Percentiles rank a stretch among this genome's conserved stretches.
These are phyloP conservation scores for Tetracladium setigerum DNA, from an alignment of 495 filamentous ascomycete species.

Conservation along the genomic window DNA sequence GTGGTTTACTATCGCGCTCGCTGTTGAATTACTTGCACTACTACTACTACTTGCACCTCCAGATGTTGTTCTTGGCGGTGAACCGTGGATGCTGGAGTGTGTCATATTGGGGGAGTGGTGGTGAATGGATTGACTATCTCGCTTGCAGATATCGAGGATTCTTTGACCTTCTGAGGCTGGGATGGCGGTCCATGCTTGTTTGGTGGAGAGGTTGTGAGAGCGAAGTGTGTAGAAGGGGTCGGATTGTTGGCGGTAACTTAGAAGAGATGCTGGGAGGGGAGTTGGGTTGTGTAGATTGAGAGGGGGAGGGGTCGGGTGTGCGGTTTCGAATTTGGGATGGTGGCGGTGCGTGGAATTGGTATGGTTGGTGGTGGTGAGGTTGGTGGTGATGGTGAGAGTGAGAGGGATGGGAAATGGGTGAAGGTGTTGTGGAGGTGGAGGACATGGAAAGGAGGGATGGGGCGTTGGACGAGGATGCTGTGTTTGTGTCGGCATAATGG, in stretches of 20 bases:
- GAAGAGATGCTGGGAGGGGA: conserved; percentile 3
- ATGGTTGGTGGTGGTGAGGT: not conserved
- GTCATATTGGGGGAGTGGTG: too few species aligned
- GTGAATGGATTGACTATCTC: too few species aligned
- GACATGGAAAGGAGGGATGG: not conserved
- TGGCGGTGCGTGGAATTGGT: not conserved
- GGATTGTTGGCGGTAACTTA: not conserved
- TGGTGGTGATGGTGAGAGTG: not conserved
- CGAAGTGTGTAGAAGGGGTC: conserved; percentile 12
- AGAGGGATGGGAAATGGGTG: conserved; percentile 6
- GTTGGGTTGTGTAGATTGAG: not conserved
- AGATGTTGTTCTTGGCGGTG: too few species aligned
- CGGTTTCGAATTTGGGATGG: too few species aligned
- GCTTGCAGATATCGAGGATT: conserved; percentile 17
- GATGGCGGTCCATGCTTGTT: conserved; percentile 18
- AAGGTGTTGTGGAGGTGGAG: conserved; percentile 7
- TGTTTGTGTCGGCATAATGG: too few species aligned
- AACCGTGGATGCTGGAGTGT: too few species aligned
- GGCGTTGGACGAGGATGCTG: not conserved
- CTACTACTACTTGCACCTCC: too few species aligned
- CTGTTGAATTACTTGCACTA: not conserved
- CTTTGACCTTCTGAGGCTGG: conserved; percentile 15
- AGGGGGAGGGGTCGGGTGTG: not conserved
- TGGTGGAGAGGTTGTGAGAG: conserved; percentile 13
- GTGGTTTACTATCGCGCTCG: too few species aligned